phyloP scores from a whole-genome alignment of 2,329 filamentous ascomycete species.

The Pseudonectria buxi region DNA sequence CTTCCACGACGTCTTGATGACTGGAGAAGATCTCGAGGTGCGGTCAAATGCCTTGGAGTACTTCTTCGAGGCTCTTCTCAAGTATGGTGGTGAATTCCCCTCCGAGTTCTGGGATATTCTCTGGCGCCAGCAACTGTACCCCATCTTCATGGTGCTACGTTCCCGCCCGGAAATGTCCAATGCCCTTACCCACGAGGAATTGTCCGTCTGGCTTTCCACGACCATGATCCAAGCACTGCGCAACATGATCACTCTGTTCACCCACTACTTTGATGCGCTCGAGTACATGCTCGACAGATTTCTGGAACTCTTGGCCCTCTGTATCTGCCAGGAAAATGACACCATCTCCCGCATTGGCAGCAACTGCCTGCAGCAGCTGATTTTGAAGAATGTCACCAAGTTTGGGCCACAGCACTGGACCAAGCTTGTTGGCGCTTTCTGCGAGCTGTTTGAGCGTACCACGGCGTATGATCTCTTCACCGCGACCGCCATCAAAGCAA shows the following conservation, averaged over 20 bases:
- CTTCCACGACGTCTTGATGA: conserved; percentile 99
- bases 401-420: conserved; percentile 84
- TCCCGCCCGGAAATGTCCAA: conserved; percentile 96
- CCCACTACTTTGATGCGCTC: conserved; percentile 92
- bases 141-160: conserved; percentile 96
- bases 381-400: conserved; percentile 92
- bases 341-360: conserved; percentile 96
- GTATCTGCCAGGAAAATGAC: conserved; percentile 98
- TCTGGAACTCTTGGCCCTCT: conserved; percentile 84
- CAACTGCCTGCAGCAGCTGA: conserved; percentile 94
- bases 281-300: conserved; percentile 99
- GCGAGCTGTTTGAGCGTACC: conserved; percentile 88
- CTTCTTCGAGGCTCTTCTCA: conserved; percentile 88
- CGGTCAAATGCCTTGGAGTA: conserved; percentile 87
- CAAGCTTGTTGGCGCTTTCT: conserved; percentile 91
- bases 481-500: conserved; percentile 55
- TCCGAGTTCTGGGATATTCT: conserved; percentile 97
- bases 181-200: conserved; percentile 88
- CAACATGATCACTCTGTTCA: conserved; percentile 98
- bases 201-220: conserved; percentile 97
- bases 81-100: conserved; percentile 86
- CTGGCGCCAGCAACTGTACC: conserved; percentile 93
- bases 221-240: conserved; percentile 98
- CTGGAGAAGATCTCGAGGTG: conserved; percentile 94
- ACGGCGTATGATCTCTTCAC: conserved; percentile 95